Percentiles rank a stretch among this genome's conserved stretches.
Evolutionary conservation across 371 early-diverging fungal species (phyloP).

Genomic region (Batrachochytrium dendrobatidis): DNA sequence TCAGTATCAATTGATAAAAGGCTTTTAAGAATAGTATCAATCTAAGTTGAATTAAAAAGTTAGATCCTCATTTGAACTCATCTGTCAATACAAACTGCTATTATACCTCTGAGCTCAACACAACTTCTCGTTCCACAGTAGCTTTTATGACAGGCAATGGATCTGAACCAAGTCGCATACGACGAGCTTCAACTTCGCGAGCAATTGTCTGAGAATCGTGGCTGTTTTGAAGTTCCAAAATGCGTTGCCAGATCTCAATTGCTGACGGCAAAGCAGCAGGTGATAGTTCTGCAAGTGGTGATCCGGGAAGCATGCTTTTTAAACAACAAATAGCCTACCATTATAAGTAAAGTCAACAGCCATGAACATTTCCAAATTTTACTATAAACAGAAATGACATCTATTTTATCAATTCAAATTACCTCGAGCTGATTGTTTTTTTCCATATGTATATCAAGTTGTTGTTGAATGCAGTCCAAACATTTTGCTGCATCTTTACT

Average conservation of each 20-base stretch:
- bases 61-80: no score
- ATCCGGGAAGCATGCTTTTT: slow-evolving; percentile 45
- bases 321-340: slow-evolving; percentile 44
- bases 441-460: slow-evolving; percentile 43
- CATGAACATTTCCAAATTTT: neutral
- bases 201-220: slow-evolving; percentile 52
- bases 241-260: slow-evolving; percentile 41
- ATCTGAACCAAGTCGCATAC: slow-evolving; percentile 63
- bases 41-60: no score
- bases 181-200: slow-evolving; percentile 56
- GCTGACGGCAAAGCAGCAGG: slow-evolving; percentile 4
- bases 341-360: neutral
- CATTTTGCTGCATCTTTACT: slow-evolving; percentile 52
- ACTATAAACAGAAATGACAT: neutral
- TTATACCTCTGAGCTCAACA: slow-evolving; percentile 17
- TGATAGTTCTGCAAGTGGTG: slow-evolving; percentile 12
- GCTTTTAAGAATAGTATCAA: no score
- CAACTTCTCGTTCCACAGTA: slow-evolving; percentile 24
- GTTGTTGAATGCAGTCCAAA: slow-evolving; percentile 48
- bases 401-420: neutral
- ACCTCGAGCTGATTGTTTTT: slow-evolving; percentile 16
- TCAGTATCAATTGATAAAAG: no score
- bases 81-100: no score
- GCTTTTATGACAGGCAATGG: slow-evolving; percentile 36
- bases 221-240: slow-evolving; percentile 49